Conservation (phyloP, 306 rosid genomes). For the Medicago ruthenica region DNA sequence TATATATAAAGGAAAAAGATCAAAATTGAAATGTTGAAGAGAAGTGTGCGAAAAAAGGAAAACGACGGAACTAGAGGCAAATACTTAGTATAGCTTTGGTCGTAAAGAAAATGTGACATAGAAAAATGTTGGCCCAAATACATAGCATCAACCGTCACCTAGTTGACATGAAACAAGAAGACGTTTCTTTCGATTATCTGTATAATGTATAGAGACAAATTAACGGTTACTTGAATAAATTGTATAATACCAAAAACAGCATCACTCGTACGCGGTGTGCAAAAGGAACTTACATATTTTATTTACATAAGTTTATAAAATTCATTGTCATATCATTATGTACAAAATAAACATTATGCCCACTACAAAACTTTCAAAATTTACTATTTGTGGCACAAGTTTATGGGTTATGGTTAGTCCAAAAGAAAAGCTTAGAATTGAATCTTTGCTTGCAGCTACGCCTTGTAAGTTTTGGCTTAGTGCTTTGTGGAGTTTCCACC, state of each 20-base stretch:
- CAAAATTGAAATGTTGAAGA: background rate
- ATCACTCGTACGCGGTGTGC: background rate
- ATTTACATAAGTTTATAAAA: background rate
- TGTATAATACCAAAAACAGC: background rate
- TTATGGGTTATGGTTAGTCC: conserved; percentile 33
- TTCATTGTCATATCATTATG: background rate
- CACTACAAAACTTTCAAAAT: background rate
- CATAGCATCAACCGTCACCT: background rate
- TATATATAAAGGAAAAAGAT: background rate
- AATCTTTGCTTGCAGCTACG: conserved; percentile 28
- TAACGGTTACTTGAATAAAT: background rate
- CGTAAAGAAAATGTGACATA: background rate
- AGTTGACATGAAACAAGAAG: background rate
- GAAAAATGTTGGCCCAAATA: conserved; percentile 3
- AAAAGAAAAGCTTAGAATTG: conserved; percentile 37
- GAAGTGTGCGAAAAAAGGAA: background rate
- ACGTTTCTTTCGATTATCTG: conserved; percentile 1
- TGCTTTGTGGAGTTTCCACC: background rate
- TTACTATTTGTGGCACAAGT: background rate
- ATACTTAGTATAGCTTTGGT: background rate
- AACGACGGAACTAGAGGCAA: background rate
- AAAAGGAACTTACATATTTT: background rate
- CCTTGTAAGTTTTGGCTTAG: conserved; percentile 1
- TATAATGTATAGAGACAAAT: conserved; percentile 7
- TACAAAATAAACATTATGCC: conserved; percentile 14